Conservation (phyloP, 108 stramenopile species). For the Discostella stelligeroides region DNA sequence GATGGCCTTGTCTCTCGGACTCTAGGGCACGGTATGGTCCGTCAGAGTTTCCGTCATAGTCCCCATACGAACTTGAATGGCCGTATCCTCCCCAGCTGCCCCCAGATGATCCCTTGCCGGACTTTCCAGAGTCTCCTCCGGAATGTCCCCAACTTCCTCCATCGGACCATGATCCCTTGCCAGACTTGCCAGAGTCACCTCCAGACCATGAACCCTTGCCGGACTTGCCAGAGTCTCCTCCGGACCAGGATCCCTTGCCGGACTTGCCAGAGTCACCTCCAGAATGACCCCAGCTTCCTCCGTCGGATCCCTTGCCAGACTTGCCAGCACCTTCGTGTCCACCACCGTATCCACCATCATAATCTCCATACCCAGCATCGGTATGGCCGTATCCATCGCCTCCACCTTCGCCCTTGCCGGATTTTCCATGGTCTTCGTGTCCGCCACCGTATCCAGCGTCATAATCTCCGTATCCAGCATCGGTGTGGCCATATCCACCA, state of each 20-base stretch:
- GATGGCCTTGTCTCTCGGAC: not conserved
- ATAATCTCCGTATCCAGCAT: not conserved
- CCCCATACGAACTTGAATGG: not conserved
- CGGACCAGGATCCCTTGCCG: not conserved
- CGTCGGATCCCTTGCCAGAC: constrained; percentile 7
- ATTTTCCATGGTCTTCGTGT: not conserved
- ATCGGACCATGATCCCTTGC: constrained; percentile 3
- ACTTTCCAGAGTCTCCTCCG: constrained; percentile 1
- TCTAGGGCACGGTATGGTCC: not conserved
- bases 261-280: not conserved
- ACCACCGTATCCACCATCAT: not conserved
- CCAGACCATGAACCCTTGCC: not conserved
- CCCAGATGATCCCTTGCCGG: not conserved
- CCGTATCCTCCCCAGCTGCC: not conserved
- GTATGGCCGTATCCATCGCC: not conserved
- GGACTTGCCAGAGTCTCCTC: not conserved
- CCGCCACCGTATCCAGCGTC: no score
- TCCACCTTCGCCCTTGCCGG: not conserved
- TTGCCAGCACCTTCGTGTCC: not conserved
- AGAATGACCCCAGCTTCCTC: not conserved
- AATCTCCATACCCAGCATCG: not conserved
- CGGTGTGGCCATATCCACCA: not conserved
- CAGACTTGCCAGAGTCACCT: not conserved
- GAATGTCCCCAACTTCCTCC: not conserved
- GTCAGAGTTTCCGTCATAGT: not conserved